These are phyloP conservation scores for Hebeloma cylindrosporum DNA, from an alignment of 768 basidiomycete species.

Conservation along the genomic window DNA sequence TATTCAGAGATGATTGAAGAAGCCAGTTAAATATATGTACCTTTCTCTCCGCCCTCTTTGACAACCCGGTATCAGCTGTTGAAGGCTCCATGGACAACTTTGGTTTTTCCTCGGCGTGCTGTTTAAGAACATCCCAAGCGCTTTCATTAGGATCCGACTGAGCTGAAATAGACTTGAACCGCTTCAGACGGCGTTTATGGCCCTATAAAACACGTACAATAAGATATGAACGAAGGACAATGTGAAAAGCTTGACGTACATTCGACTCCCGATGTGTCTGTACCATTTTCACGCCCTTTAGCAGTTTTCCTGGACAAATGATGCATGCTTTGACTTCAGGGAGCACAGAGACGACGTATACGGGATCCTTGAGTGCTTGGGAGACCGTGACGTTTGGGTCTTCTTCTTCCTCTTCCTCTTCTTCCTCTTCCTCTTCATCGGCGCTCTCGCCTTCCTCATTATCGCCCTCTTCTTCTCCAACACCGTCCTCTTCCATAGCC, in stretches of 20 bases:
- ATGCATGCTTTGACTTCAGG: slow-evolving; percentile 60
- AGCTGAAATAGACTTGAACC: slow-evolving; percentile 44
- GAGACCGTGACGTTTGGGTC: slow-evolving; percentile 50
- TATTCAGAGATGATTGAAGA: neutral
- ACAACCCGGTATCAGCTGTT: slow-evolving; percentile 27
- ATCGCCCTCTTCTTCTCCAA: slow-evolving; percentile 28
- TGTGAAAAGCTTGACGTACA: slow-evolving; percentile 47
- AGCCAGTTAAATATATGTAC: slow-evolving; percentile 33
- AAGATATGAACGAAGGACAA: slow-evolving; percentile 4
- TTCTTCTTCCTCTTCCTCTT: slow-evolving; percentile 30
- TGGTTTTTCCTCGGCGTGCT: slow-evolving; percentile 27
- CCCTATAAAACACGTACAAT: slow-evolving; percentile 41
- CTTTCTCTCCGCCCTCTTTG: slow-evolving; percentile 64
- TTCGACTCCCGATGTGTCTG: slow-evolving; percentile 59
- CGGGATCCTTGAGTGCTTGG: slow-evolving; percentile 61
- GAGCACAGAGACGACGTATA: slow-evolving; percentile 58
- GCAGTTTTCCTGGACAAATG: slow-evolving; percentile 69
- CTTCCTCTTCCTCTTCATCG: slow-evolving; percentile 28
- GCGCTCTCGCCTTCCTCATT: slow-evolving; percentile 20
- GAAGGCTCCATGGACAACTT: slow-evolving; percentile 22
- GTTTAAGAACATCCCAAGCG: slow-evolving; percentile 46
- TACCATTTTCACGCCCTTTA: slow-evolving; percentile 60
- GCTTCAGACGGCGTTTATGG: slow-evolving; percentile 60
- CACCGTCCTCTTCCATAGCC: slow-evolving; percentile 28
- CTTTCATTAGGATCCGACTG: slow-evolving; percentile 42